A percentile compares a stretch with the other conserved stretches of the same genome.
These are phyloP conservation scores for Elaeagnus macrophylla DNA, from an alignment of 306 rosid species.

Conservation along the genomic window DNA sequence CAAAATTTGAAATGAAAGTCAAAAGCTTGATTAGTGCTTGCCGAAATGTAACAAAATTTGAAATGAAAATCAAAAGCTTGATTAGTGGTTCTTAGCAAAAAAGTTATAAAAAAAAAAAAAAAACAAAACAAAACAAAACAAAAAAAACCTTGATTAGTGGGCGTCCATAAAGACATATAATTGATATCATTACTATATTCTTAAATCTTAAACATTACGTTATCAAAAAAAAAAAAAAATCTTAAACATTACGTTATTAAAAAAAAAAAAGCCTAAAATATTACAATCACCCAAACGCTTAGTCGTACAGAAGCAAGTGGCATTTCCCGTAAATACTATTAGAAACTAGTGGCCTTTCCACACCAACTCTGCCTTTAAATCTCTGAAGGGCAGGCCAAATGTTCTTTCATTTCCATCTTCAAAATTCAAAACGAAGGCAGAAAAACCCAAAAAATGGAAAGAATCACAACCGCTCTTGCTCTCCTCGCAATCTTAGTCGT, in stretches of 20 bases:
- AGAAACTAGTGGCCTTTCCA: conserved; percentile 20
- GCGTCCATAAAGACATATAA: conserved; percentile 16
- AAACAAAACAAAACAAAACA: too few species aligned
- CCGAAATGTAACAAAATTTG: neutral
- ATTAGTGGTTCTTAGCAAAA: too few species aligned
- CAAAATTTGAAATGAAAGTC: neutral
- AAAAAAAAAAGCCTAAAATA: too few species aligned
- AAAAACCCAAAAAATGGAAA: conserved; percentile 30
- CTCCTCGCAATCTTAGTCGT: conserved; percentile 48
- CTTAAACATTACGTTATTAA: too few species aligned
- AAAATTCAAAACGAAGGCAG: neutral
- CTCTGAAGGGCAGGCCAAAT: neutral
- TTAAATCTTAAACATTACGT: too few species aligned
- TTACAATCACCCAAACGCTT: conserved; percentile 28
- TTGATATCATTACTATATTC: too few species aligned
- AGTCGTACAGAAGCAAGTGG: conserved; percentile 38
- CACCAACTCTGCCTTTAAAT: conserved; percentile 19
- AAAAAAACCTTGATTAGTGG: conserved; percentile 21
- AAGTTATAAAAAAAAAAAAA: too few species aligned
- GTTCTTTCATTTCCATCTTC: neutral
- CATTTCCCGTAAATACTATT: conserved; percentile 25
- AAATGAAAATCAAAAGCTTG: conserved; percentile 13
- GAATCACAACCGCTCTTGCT: conserved; percentile 17
- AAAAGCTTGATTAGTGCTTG: conserved; percentile 16
- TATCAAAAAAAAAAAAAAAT: conserved; percentile 28